These are phyloP conservation scores for Blastosporella zonata DNA, from an alignment of 1,284 basidiomycete genomes.

Conservation along the genomic window DNA sequence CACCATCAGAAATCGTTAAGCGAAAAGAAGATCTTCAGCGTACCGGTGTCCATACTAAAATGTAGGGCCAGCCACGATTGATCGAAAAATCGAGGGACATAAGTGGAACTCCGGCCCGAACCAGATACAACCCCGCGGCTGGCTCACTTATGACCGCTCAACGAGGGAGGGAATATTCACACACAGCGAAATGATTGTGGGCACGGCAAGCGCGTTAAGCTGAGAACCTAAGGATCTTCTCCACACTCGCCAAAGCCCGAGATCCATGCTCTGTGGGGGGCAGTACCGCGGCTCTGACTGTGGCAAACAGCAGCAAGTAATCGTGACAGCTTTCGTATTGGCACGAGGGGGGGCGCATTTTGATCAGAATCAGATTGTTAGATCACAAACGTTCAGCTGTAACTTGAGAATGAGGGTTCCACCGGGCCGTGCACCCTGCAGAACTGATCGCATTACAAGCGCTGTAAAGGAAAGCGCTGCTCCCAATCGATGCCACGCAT, in stretches of 20 bases:
- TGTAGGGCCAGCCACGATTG: not conserved
- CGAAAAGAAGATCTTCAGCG: conserved; percentile 5
- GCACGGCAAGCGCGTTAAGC: not conserved
- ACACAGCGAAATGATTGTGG: not conserved
- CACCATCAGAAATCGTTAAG: conserved; percentile 10
- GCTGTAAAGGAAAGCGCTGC: not conserved
- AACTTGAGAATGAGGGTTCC: not conserved
- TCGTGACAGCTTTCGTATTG: conserved; percentile 6
- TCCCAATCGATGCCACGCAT: not conserved
- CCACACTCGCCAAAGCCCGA: conserved; percentile 11
- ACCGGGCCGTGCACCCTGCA: not conserved
- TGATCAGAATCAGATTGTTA: conserved; percentile 9
- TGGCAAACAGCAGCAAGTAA: conserved; percentile 3
- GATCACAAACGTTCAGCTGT: not conserved
- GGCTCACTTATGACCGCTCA: not conserved
- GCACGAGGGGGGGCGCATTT: conserved; percentile 1
- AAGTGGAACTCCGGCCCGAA: conserved; percentile 8
- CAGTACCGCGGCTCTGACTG: conserved; percentile 5
- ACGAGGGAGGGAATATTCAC: not conserved
- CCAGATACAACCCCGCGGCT: conserved; percentile 7
- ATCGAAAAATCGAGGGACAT: not conserved
- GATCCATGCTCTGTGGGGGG: conserved; percentile 1
- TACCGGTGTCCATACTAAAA: not conserved
- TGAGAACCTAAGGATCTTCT: conserved; percentile 6
- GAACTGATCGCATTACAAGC: not conserved